phyloP scores from a whole-genome alignment of 495 filamentous ascomycete species.

The Cetradonia linearis region DNA sequence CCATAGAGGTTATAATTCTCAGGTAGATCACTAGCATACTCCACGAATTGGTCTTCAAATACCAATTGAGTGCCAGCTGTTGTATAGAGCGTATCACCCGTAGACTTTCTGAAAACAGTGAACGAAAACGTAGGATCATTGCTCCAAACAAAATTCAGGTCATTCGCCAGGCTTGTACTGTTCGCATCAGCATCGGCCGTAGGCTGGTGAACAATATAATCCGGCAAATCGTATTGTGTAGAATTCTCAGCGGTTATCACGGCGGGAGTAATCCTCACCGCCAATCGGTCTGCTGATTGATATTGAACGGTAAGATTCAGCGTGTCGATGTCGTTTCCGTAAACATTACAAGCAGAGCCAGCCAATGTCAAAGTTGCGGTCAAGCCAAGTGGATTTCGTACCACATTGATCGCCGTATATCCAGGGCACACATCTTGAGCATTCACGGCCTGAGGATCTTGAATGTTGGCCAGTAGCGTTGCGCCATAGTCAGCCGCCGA shows the following conservation, averaged over 20 bases:
- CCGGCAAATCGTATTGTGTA: constrained; percentile 58
- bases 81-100: constrained; percentile 47
- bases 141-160: constrained; percentile 47
- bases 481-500: constrained; percentile 46
- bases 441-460: constrained; percentile 60
- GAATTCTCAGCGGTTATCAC: constrained; percentile 52
- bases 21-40: constrained; percentile 47
- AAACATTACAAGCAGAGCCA: constrained; percentile 49
- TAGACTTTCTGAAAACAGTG: constrained; percentile 45
- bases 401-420: constrained; percentile 46
- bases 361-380: constrained; percentile 45
- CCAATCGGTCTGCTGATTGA: constrained; percentile 44
- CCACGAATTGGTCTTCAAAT: constrained; percentile 56
- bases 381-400: constrained; percentile 37
- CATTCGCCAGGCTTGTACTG: constrained; percentile 30
- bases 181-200: constrained; percentile 34
- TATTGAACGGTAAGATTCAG: constrained; percentile 47
- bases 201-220: constrained; percentile 52
- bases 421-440: constrained; percentile 59
- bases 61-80: constrained; percentile 47
- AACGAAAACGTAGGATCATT: constrained; percentile 54
- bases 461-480: constrained; percentile 56
- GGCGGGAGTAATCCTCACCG: constrained; percentile 48
- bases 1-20: constrained; percentile 55
- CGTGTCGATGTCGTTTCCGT: constrained; percentile 51